Conservation (phyloP, 805 yeast genomes). For the Peterozyma toletana region DNA sequence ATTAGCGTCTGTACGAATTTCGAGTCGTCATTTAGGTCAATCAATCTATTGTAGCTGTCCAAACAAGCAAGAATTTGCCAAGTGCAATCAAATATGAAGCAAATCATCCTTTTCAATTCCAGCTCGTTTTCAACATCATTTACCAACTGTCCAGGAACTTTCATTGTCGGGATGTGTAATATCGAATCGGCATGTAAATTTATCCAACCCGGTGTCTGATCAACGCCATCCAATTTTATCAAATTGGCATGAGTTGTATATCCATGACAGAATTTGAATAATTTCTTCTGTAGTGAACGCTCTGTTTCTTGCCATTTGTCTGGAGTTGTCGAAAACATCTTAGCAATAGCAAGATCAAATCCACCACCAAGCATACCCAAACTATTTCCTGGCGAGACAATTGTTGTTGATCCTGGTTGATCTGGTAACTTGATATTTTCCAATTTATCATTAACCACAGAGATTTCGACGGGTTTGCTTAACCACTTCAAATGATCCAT, state of each 20-base stretch:
- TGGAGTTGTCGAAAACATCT: constrained; percentile 13
- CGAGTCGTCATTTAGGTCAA: constrained; percentile 8
- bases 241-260: constrained; percentile 23
- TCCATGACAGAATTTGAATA: constrained; percentile 17
- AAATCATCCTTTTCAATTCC: constrained; percentile 8
- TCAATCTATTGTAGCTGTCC: constrained; percentile 2
- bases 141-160: constrained; percentile 20
- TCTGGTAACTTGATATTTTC: neutral
- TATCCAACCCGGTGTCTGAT: constrained; percentile 22
- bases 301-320: constrained; percentile 17
- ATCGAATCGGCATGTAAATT: constrained; percentile 20
- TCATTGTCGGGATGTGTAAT: constrained; percentile 32
- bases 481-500: constrained; percentile 10
- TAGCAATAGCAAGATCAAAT: constrained; percentile 32
- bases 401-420: constrained; percentile 17
- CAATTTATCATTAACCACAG: constrained; percentile 14
- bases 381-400: constrained; percentile 47
- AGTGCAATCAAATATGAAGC: constrained; percentile 27
- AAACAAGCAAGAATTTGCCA: constrained; percentile 26
- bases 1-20: constrained; percentile 19
- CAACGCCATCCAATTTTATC: constrained; percentile 17
- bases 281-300: constrained; percentile 10
- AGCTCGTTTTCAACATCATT: neutral
- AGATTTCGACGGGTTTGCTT: constrained; percentile 13
- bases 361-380: constrained; percentile 46